Base-by-base conservation (phyloP, 345 rosid genomes). In the Camelina hispida region DNA sequence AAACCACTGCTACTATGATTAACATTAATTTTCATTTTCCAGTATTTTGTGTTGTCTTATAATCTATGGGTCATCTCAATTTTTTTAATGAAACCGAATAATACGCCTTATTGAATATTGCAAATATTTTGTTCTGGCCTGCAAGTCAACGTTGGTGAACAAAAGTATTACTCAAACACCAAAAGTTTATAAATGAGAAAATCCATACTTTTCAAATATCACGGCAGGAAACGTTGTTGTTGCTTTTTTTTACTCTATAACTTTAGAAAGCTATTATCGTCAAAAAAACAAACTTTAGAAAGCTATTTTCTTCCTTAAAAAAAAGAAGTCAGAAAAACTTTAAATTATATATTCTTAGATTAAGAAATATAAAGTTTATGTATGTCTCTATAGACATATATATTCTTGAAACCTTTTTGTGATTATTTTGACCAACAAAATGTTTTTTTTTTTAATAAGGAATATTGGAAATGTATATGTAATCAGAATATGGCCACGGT, bases 181-280 rank as follows among this genome's bases (percentile, higher is more conserved):
- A 16, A 28, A 28, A 28, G 30, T 28, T 28, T 28, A 28, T 28
- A 28, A 28, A 28, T 28, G 30, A 28, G 5, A 28, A 28, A 28
- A 28, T 4, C 0, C 0, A 18, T 20, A 57, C 14, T 69, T 58
- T 57, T 70, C 66, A 70, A 70, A 32, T 58, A 58, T 35, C 6
- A 34, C 66, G 66, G 66, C 66, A 56, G 44, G 32, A 8, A 20
- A 46, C 20, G 14, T 7, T 25, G 13, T 38, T 40, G 48, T 14
- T 44, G 48, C 43, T 16, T 5, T 30, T 12, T 60, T 35, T n/a
- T 7, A 30, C 17, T 16, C 16, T 30, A 56, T 7, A 30, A 56
- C 18, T 16, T 55, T 28, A 30, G 37, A 54, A 25, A 54, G 6
- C 35, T 43, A 1, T 43, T 43, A n/a, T n/a, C n/a, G n/a, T n/a